Base-by-base conservation (phyloP, 768 basidiomycete genomes). In the Crepidotus variabilis region DNA sequence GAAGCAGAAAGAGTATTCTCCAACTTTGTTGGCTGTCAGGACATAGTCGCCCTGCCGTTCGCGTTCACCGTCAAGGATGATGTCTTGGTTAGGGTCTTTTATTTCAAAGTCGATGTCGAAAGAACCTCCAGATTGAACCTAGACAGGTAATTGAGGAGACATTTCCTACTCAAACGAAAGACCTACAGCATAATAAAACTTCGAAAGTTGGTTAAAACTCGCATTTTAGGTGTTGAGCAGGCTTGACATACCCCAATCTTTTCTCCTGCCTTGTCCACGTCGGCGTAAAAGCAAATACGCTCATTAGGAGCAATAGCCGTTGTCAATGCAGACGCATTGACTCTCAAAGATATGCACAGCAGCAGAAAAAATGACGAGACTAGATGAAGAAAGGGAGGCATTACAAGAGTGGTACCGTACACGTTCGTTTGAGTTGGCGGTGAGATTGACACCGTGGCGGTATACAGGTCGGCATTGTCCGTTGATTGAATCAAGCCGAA, bases 21-120 rank as follows among this genome's bases (percentile, higher is more conserved):
- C 92, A 69, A 87, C 80, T 18, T 82, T 82, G 73, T 97, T 96
- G 18, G 94, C 97, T 2, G 97, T 98, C 59, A 98, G 82, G 54
- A 99, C 92, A 65, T 89, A 98, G 83, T 99, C 97, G 33, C 97
- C 97, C 61, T 97, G 94, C 32, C 92, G 87, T 66, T 98, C 96
- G 23, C 88, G 85, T 62, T 81, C 74, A 52, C 94, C 97, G 51
- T 95, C 90, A 47, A 99, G 84, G 22, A 98, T 71, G 33, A 95
- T 75, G 69, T 87, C 92, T 65, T 92, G 90, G 57, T 85, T 86
- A 6, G 97, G 96, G 70, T 96, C 94, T 62, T 88, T 94, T 61
- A 98, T 81, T 60, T 92, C 87, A 68, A 89, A 97, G 78, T 96
- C 93, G 45, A 98, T 88, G 71, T 97, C 96, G 72, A 98, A 98